Conservation (phyloP, 2,329 filamentous ascomycete species). For the Endothia cerciana region DNA sequence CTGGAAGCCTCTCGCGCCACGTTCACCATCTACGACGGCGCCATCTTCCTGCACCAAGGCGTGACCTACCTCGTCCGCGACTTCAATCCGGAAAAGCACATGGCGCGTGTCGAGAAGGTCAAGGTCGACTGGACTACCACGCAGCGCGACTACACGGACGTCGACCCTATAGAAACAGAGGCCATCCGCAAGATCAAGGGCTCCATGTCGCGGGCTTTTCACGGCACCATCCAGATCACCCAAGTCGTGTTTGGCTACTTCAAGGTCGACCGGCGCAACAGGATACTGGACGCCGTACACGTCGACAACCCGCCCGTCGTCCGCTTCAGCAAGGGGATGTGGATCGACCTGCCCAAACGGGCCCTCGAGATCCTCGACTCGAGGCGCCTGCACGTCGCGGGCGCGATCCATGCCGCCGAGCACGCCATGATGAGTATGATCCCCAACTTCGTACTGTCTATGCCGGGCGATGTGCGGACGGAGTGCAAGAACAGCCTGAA, state of each 20-base stretch:
- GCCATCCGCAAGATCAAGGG: slow-evolving; percentile 72
- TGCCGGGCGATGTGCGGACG: slow-evolving; percentile 89
- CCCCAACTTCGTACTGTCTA: slow-evolving; percentile 87
- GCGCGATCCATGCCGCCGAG: slow-evolving; percentile 91
- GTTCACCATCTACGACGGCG: slow-evolving; percentile 95
- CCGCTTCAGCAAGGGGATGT: slow-evolving; percentile 85
- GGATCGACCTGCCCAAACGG: slow-evolving; percentile 83
- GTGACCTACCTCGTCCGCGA: slow-evolving; percentile 89
- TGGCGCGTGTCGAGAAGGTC: slow-evolving; percentile 87
- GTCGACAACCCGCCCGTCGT: slow-evolving; percentile 93
- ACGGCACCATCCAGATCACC: slow-evolving; percentile 82
- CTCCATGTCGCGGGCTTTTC: slow-evolving; percentile 74
- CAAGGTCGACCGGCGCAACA: slow-evolving; percentile 85
- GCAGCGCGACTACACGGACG: slow-evolving; percentile 91
- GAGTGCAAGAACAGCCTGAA: slow-evolving; percentile 91
- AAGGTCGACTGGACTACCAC: slow-evolving; percentile 94
- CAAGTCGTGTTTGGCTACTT: slow-evolving; percentile 96
- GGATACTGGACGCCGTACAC: slow-evolving; percentile 87
- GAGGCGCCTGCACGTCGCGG: slow-evolving; percentile 77
- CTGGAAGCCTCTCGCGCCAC: slow-evolving; percentile 94
- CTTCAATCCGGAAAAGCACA: slow-evolving; percentile 76
- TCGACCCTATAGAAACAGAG: slow-evolving; percentile 92
- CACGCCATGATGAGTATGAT: slow-evolving; percentile 86
- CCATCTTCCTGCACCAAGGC: slow-evolving; percentile 97
- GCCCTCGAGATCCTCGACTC: slow-evolving; percentile 80